These are phyloP conservation scores for Leucaena leucocephala DNA, from an alignment of 306 rosid species.

Conservation along the genomic window DNA sequence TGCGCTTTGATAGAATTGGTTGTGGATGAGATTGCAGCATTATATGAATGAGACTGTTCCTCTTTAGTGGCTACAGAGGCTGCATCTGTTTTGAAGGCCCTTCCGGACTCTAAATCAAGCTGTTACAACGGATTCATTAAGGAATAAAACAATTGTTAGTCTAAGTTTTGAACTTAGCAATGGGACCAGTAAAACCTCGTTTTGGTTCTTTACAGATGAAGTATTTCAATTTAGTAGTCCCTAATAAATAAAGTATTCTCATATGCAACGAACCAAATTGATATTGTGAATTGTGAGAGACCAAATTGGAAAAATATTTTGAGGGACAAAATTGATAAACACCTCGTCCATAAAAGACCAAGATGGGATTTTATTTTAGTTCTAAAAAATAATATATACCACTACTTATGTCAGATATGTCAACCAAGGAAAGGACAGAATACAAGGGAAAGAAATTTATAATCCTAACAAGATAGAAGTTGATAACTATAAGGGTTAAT, in stretches of 20 bases:
- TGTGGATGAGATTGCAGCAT: constrained; percentile 26
- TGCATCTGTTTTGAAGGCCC: constrained; percentile 28
- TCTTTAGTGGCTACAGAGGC: constrained; percentile 22
- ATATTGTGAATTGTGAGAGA: neutral
- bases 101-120: constrained; percentile 61
- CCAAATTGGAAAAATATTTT: neutral
- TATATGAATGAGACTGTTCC: constrained; percentile 33
- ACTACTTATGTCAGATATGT: neutral
- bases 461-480: neutral
- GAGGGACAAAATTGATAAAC: neutral
- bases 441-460: neutral
- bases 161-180: neutral
- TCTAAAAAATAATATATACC: neutral
- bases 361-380: neutral
- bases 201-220: neutral
- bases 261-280: neutral
- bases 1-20: constrained; percentile 39
- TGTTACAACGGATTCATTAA: constrained; percentile 37
- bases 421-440: constrained; percentile 3
- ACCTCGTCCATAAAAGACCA: neutral
- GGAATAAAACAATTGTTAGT: neutral
- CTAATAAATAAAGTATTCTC: neutral
- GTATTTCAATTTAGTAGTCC: neutral
- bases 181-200: neutral
- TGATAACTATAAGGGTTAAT: neutral